Evolutionary conservation across 805 yeast genomes (phyloP).

Genomic region (Candida krabiensis): DNA sequence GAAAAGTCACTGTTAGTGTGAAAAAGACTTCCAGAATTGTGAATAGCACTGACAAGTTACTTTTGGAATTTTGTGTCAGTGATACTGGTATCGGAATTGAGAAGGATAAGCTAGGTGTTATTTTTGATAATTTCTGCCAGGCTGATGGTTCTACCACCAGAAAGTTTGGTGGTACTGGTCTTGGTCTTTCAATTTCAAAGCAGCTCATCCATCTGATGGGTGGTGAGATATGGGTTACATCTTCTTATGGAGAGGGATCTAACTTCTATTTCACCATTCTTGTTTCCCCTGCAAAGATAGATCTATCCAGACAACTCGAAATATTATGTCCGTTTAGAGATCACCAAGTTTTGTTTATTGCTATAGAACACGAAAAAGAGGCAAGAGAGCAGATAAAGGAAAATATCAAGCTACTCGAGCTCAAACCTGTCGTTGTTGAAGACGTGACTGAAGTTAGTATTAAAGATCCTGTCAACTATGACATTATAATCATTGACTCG

Average conservation of each 20-base stretch:
- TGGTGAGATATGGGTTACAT: slow-evolving; percentile 89
- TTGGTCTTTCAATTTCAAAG: slow-evolving; percentile 85
- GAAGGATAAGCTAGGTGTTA: slow-evolving; percentile 78
- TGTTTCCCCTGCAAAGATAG: slow-evolving; percentile 69
- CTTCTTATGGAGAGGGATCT: slow-evolving; percentile 78
- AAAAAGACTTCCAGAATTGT: slow-evolving; percentile 45
- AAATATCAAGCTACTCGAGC: slow-evolving; percentile 52
- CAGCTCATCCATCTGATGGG: slow-evolving; percentile 89
- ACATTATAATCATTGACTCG: slow-evolving; percentile 80
- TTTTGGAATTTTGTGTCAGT: slow-evolving; percentile 79
- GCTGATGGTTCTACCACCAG: slow-evolving; percentile 94
- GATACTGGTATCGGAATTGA: slow-evolving; percentile 92
- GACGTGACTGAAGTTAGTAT: slow-evolving; percentile 58
- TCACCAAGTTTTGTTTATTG: slow-evolving; percentile 69
- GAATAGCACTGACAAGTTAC: slow-evolving; percentile 47
- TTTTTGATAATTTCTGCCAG: slow-evolving; percentile 88
- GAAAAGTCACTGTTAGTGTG: slow-evolving; percentile 77
- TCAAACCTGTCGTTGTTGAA: slow-evolving; percentile 58
- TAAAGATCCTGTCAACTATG: slow-evolving; percentile 60
- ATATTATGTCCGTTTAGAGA: slow-evolving; percentile 68
- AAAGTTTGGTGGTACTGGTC: slow-evolving; percentile 91
- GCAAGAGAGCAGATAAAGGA: slow-evolving; percentile 52
- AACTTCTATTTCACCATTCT: slow-evolving; percentile 79
- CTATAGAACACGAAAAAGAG: slow-evolving; percentile 56
- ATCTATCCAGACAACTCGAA: slow-evolving; percentile 64